These are phyloP conservation scores for Dendrobium catenatum DNA, from an alignment of 106 monocot genomes.

Conservation along the genomic window DNA sequence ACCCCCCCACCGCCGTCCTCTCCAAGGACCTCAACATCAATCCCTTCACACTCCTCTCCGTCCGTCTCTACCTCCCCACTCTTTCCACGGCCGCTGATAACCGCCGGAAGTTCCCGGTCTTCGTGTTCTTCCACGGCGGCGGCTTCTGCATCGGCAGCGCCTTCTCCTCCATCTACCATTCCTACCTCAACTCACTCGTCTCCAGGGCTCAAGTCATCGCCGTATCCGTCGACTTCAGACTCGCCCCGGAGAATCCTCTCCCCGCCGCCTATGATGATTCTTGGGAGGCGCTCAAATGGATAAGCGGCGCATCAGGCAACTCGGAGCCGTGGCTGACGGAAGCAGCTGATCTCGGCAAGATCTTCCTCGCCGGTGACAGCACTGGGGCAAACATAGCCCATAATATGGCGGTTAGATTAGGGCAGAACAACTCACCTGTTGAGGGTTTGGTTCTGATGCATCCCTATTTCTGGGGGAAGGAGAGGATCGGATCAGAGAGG, in stretches of 20 bases:
- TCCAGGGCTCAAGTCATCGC: neutral
- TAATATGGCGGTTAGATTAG: conserved; percentile 17
- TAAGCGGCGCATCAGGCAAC: neutral
- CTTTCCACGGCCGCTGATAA: too few relatives aligned
- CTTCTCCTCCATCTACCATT: neutral
- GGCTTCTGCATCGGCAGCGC: neutral
- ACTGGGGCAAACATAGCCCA: conserved; percentile 36
- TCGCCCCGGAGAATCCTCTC: conserved; percentile 1
- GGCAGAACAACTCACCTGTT: neutral
- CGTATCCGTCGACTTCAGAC: neutral
- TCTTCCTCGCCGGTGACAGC: conserved; percentile 51
- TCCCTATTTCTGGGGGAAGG: conserved; percentile 12
- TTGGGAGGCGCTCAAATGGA: neutral
- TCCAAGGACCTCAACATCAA: conserved; percentile 18
- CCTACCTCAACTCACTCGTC: neutral
- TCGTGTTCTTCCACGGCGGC: neutral
- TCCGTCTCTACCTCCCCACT: conserved; percentile 15
- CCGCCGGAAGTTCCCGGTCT: neutral
- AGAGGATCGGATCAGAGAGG: neutral
- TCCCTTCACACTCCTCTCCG: neutral
- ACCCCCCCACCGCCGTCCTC: conserved; percentile 8
- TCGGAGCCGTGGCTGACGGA: conserved; percentile 25
- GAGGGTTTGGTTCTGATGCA: conserved; percentile 19
- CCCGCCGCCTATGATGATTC: neutral
- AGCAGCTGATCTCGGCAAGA: conserved; percentile 18